Evolutionary conservation across 805 yeast genomes (phyloP), one percentile per base, ranked within the genome.

Genomic region (Metschnikowia corniflorae): DNA sequence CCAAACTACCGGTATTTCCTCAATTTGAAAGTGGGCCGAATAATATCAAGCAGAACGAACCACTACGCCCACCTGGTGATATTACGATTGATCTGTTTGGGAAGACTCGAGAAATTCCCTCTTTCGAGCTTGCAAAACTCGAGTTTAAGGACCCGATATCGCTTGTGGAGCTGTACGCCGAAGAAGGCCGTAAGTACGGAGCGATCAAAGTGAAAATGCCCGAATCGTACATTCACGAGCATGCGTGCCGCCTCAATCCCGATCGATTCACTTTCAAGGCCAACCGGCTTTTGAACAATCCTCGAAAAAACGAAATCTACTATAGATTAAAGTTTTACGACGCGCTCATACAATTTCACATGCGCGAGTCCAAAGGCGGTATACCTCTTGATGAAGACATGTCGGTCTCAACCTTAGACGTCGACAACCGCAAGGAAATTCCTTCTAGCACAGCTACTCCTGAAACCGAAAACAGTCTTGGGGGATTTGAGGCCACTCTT

Each of bases 151-250:
- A 82, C 54, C 94, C 95, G 1, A 73, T 82, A 15, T 57, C 56
- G n/a, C 82, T 79, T 46, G 63, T 86, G 13, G 81, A 83, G 16
- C 65, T 74, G 10, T 57, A 77, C 1, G 56, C 61, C 9, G 65
- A 70, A 0, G 49, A 70, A 7, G 95, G 93, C 2, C 59, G 55
- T 21, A 55, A 61, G 19, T 77, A 71, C 55, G 96, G 96, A 0
- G 88, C 93, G 51, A 60, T 87, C 29, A 89, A 88, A 52, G 55
- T 89, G 2, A 65, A 74, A 6, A 81, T 94, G 4, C 89, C 91
- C 18, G 49, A 44, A 9, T 52, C 51, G 9, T 42, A 47, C 7
- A 39, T 46, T 10, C 40, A 56, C 26, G 44, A 48, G 17, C 37
- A 47, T 13, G 49, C 45, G 22, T 49, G 58, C 33, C 63, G 54